These are phyloP conservation scores for Pneumocystis sp. DNA, from an alignment of 1,139 yeast species.

Conservation along the genomic window DNA sequence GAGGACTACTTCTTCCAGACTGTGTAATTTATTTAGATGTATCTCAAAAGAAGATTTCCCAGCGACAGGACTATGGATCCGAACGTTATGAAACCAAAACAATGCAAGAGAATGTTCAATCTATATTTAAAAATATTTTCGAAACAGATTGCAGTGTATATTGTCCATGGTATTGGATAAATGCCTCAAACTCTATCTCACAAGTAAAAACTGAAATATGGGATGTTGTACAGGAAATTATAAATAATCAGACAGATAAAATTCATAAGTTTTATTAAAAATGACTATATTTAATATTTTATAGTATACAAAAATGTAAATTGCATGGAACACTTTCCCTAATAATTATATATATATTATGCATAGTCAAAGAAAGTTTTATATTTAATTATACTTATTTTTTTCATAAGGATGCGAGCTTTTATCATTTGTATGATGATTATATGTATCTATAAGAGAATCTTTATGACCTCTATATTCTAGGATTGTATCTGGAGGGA, in stretches of 20 bases:
- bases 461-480: constrained; percentile 8
- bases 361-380: not conserved
- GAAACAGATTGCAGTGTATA: constrained; percentile 16
- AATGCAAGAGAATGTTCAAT: constrained; percentile 57
- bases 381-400: not conserved
- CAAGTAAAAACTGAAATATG: constrained; percentile 31
- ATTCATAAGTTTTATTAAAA: not conserved
- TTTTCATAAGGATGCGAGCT: not conserved
- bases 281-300: not conserved
- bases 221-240: constrained; percentile 11
- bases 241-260: not conserved
- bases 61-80: constrained; percentile 74
- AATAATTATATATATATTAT: not conserved
- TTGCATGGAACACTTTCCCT: not conserved
- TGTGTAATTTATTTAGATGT: constrained; percentile 62
- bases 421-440: constrained; percentile 7
- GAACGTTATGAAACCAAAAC: constrained; percentile 71
- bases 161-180: constrained; percentile 29
- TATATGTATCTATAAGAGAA: not conserved
- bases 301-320: not conserved
- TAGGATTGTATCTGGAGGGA: constrained; percentile 15
- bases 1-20: constrained; percentile 81
- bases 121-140: constrained; percentile 32
- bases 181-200: constrained; percentile 49
- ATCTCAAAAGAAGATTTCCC: constrained; percentile 32